A percentile compares a stretch with the other conserved stretches of the same genome.
These are phyloP conservation scores for Mycocentrospora acerina DNA, from an alignment of 2,329 filamentous ascomycete genomes.

Conservation along the genomic window DNA sequence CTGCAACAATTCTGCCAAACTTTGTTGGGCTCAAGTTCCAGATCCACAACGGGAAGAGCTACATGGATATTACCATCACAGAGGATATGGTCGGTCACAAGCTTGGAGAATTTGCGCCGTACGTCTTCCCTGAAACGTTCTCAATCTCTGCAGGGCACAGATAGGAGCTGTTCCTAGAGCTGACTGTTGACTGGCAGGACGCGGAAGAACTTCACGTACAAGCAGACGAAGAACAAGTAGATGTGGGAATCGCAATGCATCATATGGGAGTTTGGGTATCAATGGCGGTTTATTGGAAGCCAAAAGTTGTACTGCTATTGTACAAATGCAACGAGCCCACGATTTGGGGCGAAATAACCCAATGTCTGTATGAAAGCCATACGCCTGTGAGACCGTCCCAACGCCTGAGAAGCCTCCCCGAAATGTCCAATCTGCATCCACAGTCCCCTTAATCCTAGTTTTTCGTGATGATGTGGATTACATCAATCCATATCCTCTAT, in stretches of 20 bases:
- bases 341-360: slow-evolving; percentile 12
- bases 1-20: slow-evolving; percentile 86
- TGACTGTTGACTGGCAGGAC: slow-evolving; percentile 52
- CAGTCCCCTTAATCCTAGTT: too few species aligned
- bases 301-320: slow-evolving; percentile 34
- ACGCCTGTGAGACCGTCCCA: slow-evolving; percentile 22
- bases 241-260: slow-evolving; percentile 22
- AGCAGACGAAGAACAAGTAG: slow-evolving; percentile 70
- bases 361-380: slow-evolving; percentile 12
- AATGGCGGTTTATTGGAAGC: slow-evolving; percentile 29
- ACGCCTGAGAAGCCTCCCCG: slow-evolving; percentile 28
- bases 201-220: slow-evolving; percentile 67
- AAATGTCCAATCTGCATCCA: slow-evolving; percentile 1
- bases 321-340: slow-evolving; percentile 31
- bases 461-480: not conserved
- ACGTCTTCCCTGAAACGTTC: slow-evolving; percentile 40
- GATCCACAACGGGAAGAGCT: slow-evolving; percentile 88
- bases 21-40: slow-evolving; percentile 89
- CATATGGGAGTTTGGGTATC: slow-evolving; percentile 40
- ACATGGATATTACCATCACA: slow-evolving; percentile 79
- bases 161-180: not conserved
- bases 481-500: slow-evolving; percentile 44
- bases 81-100: slow-evolving; percentile 98
- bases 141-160: not conserved
- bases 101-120: slow-evolving; percentile 89